Evolutionary conservation across 2,329 filamentous ascomycete genomes (phyloP).

Genomic region (Tolypocladium amazonense): DNA sequence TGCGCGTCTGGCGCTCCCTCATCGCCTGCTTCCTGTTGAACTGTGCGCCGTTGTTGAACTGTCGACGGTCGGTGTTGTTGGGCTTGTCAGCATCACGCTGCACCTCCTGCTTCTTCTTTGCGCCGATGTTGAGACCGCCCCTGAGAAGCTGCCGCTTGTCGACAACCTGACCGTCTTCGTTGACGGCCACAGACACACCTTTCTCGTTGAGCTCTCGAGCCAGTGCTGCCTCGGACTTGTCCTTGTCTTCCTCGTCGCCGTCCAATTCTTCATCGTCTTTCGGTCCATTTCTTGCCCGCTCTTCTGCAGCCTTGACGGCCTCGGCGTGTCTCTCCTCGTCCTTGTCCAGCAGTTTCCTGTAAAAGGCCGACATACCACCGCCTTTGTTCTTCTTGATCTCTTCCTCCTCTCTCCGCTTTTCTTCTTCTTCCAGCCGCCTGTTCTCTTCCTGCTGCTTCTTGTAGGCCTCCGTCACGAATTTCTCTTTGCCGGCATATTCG

Average conservation of each 20-base stretch:
- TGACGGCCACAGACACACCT: constrained; percentile 53
- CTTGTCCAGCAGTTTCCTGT: constrained; percentile 61
- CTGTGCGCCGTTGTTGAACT: constrained; percentile 30
- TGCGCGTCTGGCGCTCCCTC: constrained; percentile 65
- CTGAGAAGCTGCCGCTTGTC: constrained; percentile 73
- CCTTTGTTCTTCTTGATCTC: constrained; percentile 51
- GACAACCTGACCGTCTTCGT: constrained; percentile 74
- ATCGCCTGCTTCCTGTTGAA: constrained; percentile 51
- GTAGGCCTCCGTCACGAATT: constrained; percentile 77
- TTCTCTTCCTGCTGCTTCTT: constrained; percentile 74
- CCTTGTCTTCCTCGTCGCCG: constrained; percentile 32
- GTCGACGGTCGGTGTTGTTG: constrained; percentile 19
- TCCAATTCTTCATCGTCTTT: constrained; percentile 13
- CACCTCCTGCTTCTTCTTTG: constrained; percentile 44
- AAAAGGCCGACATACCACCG: constrained; percentile 70
- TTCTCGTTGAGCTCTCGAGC: constrained; percentile 56
- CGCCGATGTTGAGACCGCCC: constrained; percentile 63
- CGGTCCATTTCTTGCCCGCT: constrained; percentile 32
- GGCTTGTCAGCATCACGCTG: constrained; percentile 12
- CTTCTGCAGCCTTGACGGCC: constrained; percentile 56
- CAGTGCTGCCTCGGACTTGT: constrained; percentile 51
- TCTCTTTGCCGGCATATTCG: constrained; percentile 72
- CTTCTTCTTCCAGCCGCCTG: constrained; percentile 57
- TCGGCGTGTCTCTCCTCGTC: constrained; percentile 61
- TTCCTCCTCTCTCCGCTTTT: constrained; percentile 53